Base-by-base conservation (phyloP, 176 grass and related monocot species). In the Oryza glumipatula region DNA sequence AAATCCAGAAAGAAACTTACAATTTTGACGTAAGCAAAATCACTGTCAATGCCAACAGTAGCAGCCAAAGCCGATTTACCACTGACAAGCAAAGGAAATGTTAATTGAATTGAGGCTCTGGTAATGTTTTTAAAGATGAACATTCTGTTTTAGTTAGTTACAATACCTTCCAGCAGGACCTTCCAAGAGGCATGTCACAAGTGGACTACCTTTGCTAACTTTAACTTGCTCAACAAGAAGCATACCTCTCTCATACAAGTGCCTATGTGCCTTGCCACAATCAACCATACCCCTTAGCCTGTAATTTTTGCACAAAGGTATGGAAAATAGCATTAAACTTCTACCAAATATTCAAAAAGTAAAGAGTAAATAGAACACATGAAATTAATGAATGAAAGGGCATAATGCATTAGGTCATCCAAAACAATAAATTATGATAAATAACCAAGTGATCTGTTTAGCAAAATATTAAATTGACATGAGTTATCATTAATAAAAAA, bases 1-100 rank as follows among this genome's bases (percentile, higher is more conserved):
- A 83, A 80, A 72, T 63, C 38, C 10, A 26, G 28, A 39, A 48
- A 67, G 80, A 17, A 73, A 89, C 96, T 94, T 91, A 98, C 96
- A 83, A 98, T 92, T 87, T 98, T 98, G 30, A 98, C 91, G 70
- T 85, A 98, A 67, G 96, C 91, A 80, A 98, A 98, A 86, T 98
- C 90, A 88, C 96, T 96, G 84, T 98, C 92, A 74, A 98, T 88
- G 76, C 91, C 93, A 81, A 96, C 85, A 63, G 91, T 92, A 65
- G 90, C 90, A 64, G 93, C 75, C 90, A 92, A 90, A 6, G 93
- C 90, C 16, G 93, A 86, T 82, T 95, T 92, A 65, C 93, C 93
- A 88, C 93, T 95, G 74, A 70, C 66, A 85, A 70, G 30, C 21
- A 72, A 77, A 23, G n/a, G 21, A n/a, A 63, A 63, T 0, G 19